Base-by-base conservation (phyloP, 768 basidiomycete species). In the Obba rivulosa region DNA sequence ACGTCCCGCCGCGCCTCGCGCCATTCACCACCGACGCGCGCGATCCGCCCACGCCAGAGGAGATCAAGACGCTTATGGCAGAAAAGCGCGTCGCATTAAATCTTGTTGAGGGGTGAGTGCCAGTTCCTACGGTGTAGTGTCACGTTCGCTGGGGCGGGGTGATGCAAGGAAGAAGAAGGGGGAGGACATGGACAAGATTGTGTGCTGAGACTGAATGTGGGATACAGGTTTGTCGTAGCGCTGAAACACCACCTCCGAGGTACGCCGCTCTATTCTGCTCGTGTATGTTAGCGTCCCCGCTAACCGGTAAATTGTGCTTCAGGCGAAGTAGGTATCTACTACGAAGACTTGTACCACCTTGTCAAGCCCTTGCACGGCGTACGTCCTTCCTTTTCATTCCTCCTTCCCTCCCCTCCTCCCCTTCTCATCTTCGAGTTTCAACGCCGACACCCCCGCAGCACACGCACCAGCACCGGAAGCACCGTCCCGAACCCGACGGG, bases 201-300 rank as follows among this genome's bases (percentile, higher is more conserved):
- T 5, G 7, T 31, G 28, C 5, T 31, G 28, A 31, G 28, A 31
- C 13, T 13, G 22, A 1, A 23, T 40, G 8, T 45, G 20, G n/a
- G 31, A n/a, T 9, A 4, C 49, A 81, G 81, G 3, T 83, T 78
- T 51, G 65, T 73, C 3, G 69, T 82, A 13, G 70, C 81, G 0
- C 52, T 81, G 11, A 84, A 84, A 57, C 83, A 84, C 59, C 80
- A 83, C 54, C 63, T 83, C 21, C 70, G 81, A 62, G 77, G 78
- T 74, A 50, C 8, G n/a, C n/a, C n/a, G 54, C 14, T 4, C 20
- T 3, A 23, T 23, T 4, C 16, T 7, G 9, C 28, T 31, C 28
- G 1, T 46, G 14, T 25, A 11, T 14, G 17, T 43, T 17, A 34
- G 5, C 17, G 18, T 35, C 13, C 21, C 11, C 47, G 2, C 43